phyloP scores from a whole-genome alignment of 78 protist genomes.

The Dictyostelium citrinum region DNA sequence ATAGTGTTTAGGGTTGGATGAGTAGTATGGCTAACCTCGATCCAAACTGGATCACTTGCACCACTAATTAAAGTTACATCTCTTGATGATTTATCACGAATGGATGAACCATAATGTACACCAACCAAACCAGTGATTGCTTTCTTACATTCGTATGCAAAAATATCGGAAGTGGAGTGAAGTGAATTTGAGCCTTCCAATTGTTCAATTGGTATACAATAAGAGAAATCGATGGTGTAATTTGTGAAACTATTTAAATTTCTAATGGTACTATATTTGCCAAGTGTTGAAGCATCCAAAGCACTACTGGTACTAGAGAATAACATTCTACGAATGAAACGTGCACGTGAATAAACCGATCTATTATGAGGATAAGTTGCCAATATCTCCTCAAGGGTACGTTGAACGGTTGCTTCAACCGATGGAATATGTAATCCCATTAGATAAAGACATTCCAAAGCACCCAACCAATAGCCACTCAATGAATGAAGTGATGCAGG shows the following conservation, averaged over 20 bases:
- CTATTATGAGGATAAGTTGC: conserved; percentile 34
- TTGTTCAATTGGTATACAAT: conserved; percentile 48
- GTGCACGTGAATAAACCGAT: conserved; percentile 28
- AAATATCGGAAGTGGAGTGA: conserved; percentile 21
- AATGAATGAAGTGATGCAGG: background rate
- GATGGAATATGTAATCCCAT: conserved; percentile 28
- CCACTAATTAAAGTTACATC: conserved; percentile 22
- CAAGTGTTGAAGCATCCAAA: conserved; percentile 13
- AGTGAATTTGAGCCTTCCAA: conserved; percentile 10
- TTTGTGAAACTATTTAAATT: background rate
- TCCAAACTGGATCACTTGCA: conserved; percentile 54
- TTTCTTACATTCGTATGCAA: conserved; percentile 71
- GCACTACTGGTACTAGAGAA: background rate
- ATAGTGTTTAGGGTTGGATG: conserved; percentile 59
- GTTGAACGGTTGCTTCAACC: conserved; percentile 16
- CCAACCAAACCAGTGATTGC: conserved; percentile 68
- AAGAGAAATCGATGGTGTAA: conserved; percentile 25
- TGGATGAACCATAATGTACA: conserved; percentile 64
- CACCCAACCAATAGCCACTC: conserved; percentile 42
- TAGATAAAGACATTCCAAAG: conserved; percentile 37
- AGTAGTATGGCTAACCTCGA: conserved; percentile 37
- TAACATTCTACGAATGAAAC: conserved; percentile 35
- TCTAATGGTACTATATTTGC: conserved; percentile 4
- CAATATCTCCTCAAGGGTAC: conserved; percentile 54
- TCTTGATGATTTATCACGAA: conserved; percentile 44